Evolutionary conservation across 1,284 basidiomycete species (phyloP).

Genomic region (Fereydounia khargensis): DNA sequence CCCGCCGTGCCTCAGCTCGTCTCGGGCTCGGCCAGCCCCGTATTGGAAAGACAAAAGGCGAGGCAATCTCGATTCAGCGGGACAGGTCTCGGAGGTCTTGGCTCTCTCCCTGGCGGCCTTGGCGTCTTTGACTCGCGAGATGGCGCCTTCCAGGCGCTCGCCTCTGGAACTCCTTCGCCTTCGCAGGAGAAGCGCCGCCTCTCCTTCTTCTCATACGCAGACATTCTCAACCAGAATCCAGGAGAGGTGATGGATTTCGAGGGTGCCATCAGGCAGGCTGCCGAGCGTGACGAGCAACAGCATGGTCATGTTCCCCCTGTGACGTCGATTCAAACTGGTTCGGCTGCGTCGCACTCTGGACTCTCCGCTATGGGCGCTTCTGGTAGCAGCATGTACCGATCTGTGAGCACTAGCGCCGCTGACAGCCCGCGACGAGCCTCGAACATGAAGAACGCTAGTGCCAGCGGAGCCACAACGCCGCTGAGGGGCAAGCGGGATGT

Average conservation of each 20-base stretch:
- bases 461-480: conserved; percentile 14
- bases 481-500: conserved; percentile 13
- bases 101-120: conserved; percentile 14
- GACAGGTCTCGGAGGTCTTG: conserved; percentile 6
- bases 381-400: conserved; percentile 17
- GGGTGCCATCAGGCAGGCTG: conserved; percentile 26
- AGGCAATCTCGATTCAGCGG: neutral
- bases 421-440: conserved; percentile 11
- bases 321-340: neutral
- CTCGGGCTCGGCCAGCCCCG: conserved; percentile 17
- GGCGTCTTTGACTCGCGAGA: conserved; percentile 29
- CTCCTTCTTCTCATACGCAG: conserved; percentile 51
- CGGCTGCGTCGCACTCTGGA: neutral
- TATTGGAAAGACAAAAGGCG: conserved; percentile 10
- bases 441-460: conserved; percentile 3
- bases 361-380: conserved; percentile 1
- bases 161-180: conserved; percentile 23
- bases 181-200: conserved; percentile 43
- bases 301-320: conserved; percentile 12
- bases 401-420: conserved; percentile 23
- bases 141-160: conserved; percentile 20
- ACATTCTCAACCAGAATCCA: conserved; percentile 48
- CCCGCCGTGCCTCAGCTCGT: conserved; percentile 6
- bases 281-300: conserved; percentile 34
- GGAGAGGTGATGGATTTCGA: conserved; percentile 44